Conservation (phyloP, 768 basidiomycete genomes). For the Pulveroboletus sp. region DNA sequence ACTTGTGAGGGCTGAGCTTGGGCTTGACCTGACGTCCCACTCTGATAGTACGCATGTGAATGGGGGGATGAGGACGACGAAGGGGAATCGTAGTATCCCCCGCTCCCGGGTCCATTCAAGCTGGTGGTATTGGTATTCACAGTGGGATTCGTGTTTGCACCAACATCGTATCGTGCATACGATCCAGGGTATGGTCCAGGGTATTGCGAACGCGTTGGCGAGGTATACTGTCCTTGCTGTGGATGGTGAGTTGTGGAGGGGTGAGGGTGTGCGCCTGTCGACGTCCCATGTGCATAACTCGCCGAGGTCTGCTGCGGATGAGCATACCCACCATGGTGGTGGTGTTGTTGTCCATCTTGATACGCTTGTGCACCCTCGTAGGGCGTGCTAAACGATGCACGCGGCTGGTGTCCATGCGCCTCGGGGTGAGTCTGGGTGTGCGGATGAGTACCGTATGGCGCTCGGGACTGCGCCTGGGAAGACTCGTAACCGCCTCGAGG, state of each 20-base stretch:
- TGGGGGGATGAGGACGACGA: slow-evolving; percentile 21
- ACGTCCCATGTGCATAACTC: slow-evolving; percentile 16
- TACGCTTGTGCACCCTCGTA: slow-evolving; percentile 29
- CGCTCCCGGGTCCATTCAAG: slow-evolving; percentile 11
- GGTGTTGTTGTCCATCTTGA: slow-evolving; percentile 25
- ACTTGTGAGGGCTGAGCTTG: slow-evolving; percentile 19
- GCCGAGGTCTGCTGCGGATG: slow-evolving; percentile 20
- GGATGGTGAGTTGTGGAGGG: slow-evolving; percentile 19
- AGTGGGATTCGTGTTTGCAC: slow-evolving; percentile 22
- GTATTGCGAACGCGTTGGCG: slow-evolving; percentile 27
- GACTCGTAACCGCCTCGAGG: slow-evolving; percentile 24
- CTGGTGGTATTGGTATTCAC: slow-evolving; percentile 7
- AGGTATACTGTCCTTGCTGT: slow-evolving; percentile 24
- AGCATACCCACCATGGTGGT: slow-evolving; percentile 18
- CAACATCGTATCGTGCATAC: slow-evolving; percentile 27
- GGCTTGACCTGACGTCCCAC: slow-evolving; percentile 16
- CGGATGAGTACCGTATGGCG: slow-evolving; percentile 15
- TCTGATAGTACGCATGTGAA: slow-evolving; percentile 19
- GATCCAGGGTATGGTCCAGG: slow-evolving; percentile 25
- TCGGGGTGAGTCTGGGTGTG: slow-evolving; percentile 18
- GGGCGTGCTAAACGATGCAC: slow-evolving; percentile 17
- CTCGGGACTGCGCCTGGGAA: slow-evolving; percentile 21
- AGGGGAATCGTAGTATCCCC: slow-evolving; percentile 26
- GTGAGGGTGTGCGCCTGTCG: slow-evolving; percentile 21
- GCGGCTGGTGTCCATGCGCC: slow-evolving; percentile 16